A percentile compares a stretch with the other conserved stretches of the same genome.
Conservation (phyloP, 306 rosid genomes). For the Carpinus viminea region DNA sequence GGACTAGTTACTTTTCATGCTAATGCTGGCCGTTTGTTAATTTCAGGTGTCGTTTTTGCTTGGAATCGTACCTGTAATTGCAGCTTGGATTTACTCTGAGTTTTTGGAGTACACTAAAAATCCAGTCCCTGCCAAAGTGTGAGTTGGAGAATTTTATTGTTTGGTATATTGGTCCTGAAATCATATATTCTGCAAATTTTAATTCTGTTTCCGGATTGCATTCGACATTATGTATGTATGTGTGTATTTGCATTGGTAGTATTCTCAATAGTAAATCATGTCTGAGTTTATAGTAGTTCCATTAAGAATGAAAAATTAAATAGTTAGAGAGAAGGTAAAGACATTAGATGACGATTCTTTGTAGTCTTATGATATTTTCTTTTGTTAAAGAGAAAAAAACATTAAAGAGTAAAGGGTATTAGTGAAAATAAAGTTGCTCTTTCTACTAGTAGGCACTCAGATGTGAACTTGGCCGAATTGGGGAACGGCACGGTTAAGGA, state of each 20-base stretch:
- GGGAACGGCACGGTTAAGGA: constrained; percentile 52
- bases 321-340: neutral
- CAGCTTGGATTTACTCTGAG: constrained; percentile 85
- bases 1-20: neutral
- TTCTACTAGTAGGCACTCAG: constrained; percentile 66
- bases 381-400: neutral
- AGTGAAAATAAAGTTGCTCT: constrained; percentile 24
- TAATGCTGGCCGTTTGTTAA: neutral
- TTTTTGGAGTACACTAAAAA: constrained; percentile 64
- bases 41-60: constrained; percentile 70
- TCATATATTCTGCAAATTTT: neutral
- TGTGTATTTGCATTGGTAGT: neutral
- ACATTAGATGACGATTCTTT: neutral
- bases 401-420: neutral
- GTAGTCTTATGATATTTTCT: neutral
- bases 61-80: constrained; percentile 57
- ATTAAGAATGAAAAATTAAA: neutral
- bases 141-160: constrained; percentile 28
- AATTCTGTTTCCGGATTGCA: neutral
- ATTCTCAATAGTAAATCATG: neutral
- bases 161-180: neutral
- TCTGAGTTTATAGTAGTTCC: neutral
- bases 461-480: constrained; percentile 64
- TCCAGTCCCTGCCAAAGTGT: constrained; percentile 64
- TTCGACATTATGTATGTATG: neutral